Base-by-base conservation (phyloP, 768 basidiomycete species). In the Lepiota brunneoincarnata region DNA sequence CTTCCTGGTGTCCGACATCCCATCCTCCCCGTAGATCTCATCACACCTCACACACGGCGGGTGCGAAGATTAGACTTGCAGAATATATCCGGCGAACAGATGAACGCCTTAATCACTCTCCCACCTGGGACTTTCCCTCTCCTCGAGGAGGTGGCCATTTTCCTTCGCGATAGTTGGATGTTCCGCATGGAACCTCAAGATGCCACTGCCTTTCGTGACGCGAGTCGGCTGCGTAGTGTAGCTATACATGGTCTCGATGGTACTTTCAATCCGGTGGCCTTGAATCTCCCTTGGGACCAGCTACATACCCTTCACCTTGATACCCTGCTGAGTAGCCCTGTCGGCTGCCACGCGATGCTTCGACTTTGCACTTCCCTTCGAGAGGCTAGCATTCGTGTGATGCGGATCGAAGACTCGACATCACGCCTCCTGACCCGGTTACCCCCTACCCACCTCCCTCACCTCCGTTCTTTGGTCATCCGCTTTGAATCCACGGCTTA, bases 281-380 rank as follows among this genome's bases (percentile, higher is more conserved):
- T 61, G 34, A 34, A 47, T 31, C 49, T 63, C 11, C 60, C 62
- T 14, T 63, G 59, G 62, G 51, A 57, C 17, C 54, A 52, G 17
- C 51, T 63, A n/a, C 54, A 56, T 47, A 50, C 51, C 3, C 55
- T 63, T 35, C 53, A 54, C 36, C 11, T 48, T 14, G 53, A 54
- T 47, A 54, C 53, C 17, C 34, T 54, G 7, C 53, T 39, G 4
- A 48, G 53, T 48, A 46, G 48, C 42, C 38, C 53, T 5, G 15
- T 48, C n/a, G 53, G 53, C 10, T 54, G 53, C 35, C 53, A 54
- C 24, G 53, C 45, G 21, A 47, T 54, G 53, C 35, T 54, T 20
- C 47, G 28, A 15, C 28, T 48, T 21, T 54, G 53, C 40, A 7
- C 28, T 0, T 17, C 31, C 18, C 35, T 54, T 2, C 17, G 31